phyloP scores from a whole-genome alignment of 2,329 filamentous ascomycete genomes.

The Pseudogymnoascus sp. region DNA sequence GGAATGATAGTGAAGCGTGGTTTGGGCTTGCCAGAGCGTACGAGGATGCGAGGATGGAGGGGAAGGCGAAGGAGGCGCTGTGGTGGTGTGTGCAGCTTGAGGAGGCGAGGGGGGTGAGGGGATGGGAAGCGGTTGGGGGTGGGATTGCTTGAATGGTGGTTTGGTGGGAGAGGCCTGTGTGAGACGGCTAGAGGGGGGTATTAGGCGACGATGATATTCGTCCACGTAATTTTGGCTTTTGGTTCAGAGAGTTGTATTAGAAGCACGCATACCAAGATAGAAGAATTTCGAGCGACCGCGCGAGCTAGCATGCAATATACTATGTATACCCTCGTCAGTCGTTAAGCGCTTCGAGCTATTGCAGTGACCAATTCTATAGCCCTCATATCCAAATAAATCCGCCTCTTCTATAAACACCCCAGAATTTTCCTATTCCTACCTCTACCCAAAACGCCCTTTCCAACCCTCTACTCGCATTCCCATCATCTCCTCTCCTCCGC shows the following conservation, averaged over 20 bases:
- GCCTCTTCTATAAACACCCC: neutral
- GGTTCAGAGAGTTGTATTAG: conserved; percentile 22
- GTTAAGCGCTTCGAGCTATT: neutral
- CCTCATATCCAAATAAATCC: neutral
- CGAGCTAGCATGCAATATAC: conserved; percentile 5
- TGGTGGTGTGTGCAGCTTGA: conserved; percentile 99
- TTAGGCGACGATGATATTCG: neutral
- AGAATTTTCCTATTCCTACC: neutral
- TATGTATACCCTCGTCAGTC: neutral
- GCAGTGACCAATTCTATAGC: neutral
- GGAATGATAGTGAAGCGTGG: conserved; percentile 94
- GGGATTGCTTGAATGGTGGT: conserved; percentile 38
- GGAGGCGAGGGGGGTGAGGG: conserved; percentile 71
- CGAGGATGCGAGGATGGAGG: conserved; percentile 75
- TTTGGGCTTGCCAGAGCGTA: conserved; percentile 79
- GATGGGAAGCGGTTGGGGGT: conserved; percentile 65
- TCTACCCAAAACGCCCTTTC: neutral
- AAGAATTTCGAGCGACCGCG: conserved; percentile 7
- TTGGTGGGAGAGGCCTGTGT: neutral
- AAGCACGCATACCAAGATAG: neutral
- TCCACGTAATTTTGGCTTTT: conserved; percentile 17
- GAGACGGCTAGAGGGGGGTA: no score
- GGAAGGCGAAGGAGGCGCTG: conserved; percentile 84
- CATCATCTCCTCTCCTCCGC: neutral
- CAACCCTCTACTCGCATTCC: neutral